Evolutionary conservation across 495 filamentous ascomycete species (phyloP), one percentile per base, ranked within the genome.

Genomic region (Hypoxylon fragiforme): DNA sequence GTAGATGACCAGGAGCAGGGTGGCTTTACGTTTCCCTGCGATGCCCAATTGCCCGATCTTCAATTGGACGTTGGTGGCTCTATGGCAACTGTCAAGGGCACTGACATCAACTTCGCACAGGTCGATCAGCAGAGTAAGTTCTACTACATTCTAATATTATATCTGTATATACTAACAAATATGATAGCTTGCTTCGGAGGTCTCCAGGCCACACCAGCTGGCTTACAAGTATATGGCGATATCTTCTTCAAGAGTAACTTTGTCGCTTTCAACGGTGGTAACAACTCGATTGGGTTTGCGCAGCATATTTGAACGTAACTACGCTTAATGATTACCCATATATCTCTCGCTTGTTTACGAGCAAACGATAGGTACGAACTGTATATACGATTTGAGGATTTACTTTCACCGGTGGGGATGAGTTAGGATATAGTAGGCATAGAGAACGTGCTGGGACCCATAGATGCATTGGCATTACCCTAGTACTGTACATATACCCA

Each of bases 191-290:
- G 87, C 73, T 87, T 83, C 54, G 87, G 87, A 47, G 87, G 85
- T 48, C 60, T 91, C 34, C 87, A 90, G 73, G 81, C 81, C 9
- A 88, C 81, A 31, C 55, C 78, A 3, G 74, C 76, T 11, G 68
- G 66, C 2, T 62, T 89, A 53, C 83, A 90, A 65, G 86, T 95
- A 63, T 87, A 85, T 57, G 90, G 90, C 8, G 89, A 92, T 60
- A 79, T 88, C 51, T 85, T 95, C 64, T 83, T 95, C 64, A 90
- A 89, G 70, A 78, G 85, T 15, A 81, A 88, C 60, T 92, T 90
- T 65, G 86, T 89, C 15, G 87, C 87, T 13, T 92, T 92, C 60
- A 85, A 95, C 66, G 79, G 70, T 6, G 83, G 83, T 4, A 81
- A 84, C 54, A 76, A 73, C 62, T 70, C 71, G 15, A 69, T 88